Conservation (phyloP, 345 rosid genomes). For the Corchorus olitorius region DNA sequence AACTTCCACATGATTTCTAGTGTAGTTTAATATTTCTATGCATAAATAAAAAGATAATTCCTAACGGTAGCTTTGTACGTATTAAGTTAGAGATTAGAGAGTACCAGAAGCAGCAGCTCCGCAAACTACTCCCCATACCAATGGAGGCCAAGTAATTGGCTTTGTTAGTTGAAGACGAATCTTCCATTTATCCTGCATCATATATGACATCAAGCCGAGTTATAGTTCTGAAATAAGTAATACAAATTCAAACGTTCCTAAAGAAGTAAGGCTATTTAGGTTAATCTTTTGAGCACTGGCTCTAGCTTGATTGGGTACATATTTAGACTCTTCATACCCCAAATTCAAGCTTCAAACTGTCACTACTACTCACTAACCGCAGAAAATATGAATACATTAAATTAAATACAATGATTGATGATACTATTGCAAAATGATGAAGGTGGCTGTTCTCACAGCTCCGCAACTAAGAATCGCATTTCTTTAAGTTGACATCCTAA, state of each 20-base stretch:
- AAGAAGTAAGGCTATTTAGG: neutral
- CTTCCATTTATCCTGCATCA: conserved; percentile 91
- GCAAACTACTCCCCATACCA: conserved; percentile 94
- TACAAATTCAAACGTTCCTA: neutral
- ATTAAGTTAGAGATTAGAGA: conserved; percentile 2
- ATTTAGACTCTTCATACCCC: neutral
- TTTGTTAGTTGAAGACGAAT: conserved; percentile 96
- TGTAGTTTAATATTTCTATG: neutral
- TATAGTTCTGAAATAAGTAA: neutral
- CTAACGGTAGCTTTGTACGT: neutral
- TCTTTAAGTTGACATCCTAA: too few relatives aligned
- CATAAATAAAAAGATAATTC: conserved; percentile 4
- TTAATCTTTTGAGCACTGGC: neutral
- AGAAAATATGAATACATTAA: neutral
- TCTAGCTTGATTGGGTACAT: neutral
- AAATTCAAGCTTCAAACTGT: neutral
- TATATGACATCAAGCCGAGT: neutral
- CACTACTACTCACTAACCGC: neutral
- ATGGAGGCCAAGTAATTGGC: conserved; percentile 98
- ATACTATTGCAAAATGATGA: neutral
- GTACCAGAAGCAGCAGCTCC: conserved; percentile 99
- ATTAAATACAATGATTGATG: too few relatives aligned
- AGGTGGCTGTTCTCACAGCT: too few relatives aligned
- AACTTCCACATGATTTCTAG: neutral
- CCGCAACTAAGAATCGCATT: too few relatives aligned